Evolutionary conservation across 805 yeast species (phyloP), one percentile per base, ranked within the genome.

Genomic region (Suhomyces faveliae): DNA sequence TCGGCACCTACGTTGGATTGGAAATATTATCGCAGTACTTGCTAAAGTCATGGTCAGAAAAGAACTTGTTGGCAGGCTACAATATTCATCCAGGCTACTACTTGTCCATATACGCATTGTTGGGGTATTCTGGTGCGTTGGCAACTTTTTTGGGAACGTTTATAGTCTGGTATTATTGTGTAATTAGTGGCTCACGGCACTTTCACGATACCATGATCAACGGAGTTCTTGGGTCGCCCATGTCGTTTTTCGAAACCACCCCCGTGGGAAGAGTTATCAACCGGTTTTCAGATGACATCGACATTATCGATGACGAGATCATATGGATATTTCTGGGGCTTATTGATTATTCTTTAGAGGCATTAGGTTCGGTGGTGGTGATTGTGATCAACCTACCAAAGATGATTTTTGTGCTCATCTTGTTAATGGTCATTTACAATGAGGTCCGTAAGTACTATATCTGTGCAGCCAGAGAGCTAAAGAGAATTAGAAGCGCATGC

Each of bases 181-280:
- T 62, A 10, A 59, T 67, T 35, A 61, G 58, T 44, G 70, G 68
- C 9, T 63, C 71, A 22, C 56, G 44, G 35, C 56, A 60, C 47
- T 68, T 69, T 56, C 76, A 70, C 47, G 71, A 69, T 38, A 60
- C 57, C 17, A 68, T 70, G 74, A 68, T 72, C 5, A 47, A 50
- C 20, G 51, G 63, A 9, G 66, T 70, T 1, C 58, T 70, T 46
- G 59, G 71, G 48, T 62, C 73, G 1, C 76, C 76, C 21, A 70
- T 70, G 76, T 62, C 70, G 12, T 70, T 69, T 46, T 70, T 70
- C 44, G 76, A 70, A 48, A 68, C 73, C 15, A 70, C 76, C 1
- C 76, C 76, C 2, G 57, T 68, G 25, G 76, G 74, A 3, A 52
- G 74, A 52, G 64, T 70, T 27, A 59, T 70, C 58, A 70, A 70